Percentiles rank a stretch among this genome's conserved stretches.
phyloP scores from a whole-genome alignment of 805 yeast species.

The Wickerhamiella bombiphila region DNA sequence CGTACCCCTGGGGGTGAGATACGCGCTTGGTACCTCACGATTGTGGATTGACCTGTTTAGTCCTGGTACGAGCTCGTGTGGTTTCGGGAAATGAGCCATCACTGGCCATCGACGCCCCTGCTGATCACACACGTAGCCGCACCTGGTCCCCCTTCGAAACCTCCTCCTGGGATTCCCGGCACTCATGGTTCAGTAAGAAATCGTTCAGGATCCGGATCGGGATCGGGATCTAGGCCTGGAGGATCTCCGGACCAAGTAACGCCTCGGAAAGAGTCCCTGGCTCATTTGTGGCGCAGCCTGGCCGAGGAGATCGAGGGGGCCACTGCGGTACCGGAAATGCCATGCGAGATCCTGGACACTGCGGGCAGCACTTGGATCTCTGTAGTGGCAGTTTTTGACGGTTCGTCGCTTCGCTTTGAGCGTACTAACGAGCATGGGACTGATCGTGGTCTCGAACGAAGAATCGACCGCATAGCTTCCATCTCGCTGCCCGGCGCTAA shows the following conservation, averaged over 20 bases:
- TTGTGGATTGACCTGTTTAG: too few species aligned
- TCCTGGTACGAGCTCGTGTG: too few species aligned
- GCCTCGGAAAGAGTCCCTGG: constrained; percentile 10
- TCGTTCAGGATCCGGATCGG: too few species aligned
- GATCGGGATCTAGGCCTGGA: too few species aligned
- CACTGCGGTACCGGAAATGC: constrained; percentile 3
- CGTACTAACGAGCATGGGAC: constrained; percentile 4
- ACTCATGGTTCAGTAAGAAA: too few species aligned
- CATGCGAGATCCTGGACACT: constrained; percentile 11
- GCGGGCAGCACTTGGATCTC: constrained; percentile 13
- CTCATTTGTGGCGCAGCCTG: constrained; percentile 8
- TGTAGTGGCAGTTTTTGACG: constrained; percentile 3
- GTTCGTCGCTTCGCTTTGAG: constrained; percentile 6
- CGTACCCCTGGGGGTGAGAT: too few species aligned
- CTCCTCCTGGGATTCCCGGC: not conserved
- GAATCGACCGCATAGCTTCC: too few species aligned
- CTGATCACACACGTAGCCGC: constrained; percentile 10
- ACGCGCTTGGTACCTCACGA: too few species aligned
- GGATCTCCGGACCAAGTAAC: too few species aligned
- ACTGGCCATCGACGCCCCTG: constrained; percentile 5
- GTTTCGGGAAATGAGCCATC: too few species aligned
- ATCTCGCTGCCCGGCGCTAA: constrained; percentile 10
- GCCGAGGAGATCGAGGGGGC: constrained; percentile 3
- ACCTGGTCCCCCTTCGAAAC: not conserved
- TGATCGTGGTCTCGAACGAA: too few species aligned